Conservation (phyloP, 2,329 filamentous ascomycete genomes). For the Scolecobasidium constrictum region DNA sequence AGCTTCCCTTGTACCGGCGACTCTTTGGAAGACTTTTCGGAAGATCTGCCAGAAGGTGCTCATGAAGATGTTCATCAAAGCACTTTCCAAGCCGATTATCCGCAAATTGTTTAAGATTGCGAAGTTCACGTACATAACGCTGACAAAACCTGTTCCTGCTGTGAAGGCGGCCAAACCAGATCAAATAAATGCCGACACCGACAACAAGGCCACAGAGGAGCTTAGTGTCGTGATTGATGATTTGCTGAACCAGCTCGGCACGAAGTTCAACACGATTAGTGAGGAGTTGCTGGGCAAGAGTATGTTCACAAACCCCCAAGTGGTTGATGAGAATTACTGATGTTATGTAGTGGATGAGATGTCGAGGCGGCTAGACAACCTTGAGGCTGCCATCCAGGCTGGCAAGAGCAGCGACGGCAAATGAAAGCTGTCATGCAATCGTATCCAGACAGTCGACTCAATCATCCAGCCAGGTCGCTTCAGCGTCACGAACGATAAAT, state of each 20-base stretch:
- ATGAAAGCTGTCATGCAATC: too few species aligned
- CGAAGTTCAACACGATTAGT: slow-evolving; percentile 76
- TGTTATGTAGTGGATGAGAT: slow-evolving; percentile 91
- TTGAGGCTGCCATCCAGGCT: slow-evolving; percentile 62
- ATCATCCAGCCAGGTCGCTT: too few species aligned
- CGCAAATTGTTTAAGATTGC: not conserved
- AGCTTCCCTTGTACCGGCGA: too few species aligned
- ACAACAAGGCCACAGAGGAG: slow-evolving; percentile 47
- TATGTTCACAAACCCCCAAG: slow-evolving; percentile 43
- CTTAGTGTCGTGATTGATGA: slow-evolving; percentile 76
- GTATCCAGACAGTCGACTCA: too few species aligned
- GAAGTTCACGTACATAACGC: not conserved
- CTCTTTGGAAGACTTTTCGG: too few species aligned
- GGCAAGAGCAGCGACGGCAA: slow-evolving; percentile 18
- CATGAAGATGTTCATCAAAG: not conserved
- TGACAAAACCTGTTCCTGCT: not conserved
- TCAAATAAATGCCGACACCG: not conserved
- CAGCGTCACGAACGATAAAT: too few species aligned
- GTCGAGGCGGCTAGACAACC: slow-evolving; percentile 71
- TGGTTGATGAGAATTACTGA: too few species aligned
- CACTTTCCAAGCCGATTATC: not conserved
- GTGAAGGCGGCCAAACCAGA: too few species aligned
- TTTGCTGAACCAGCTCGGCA: slow-evolving; percentile 70
- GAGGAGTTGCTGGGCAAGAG: slow-evolving; percentile 83
- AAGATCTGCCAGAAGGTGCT: not conserved